phyloP scores from a whole-genome alignment of 345 rosid genomes.

The Citrus mangshanensis region DNA sequence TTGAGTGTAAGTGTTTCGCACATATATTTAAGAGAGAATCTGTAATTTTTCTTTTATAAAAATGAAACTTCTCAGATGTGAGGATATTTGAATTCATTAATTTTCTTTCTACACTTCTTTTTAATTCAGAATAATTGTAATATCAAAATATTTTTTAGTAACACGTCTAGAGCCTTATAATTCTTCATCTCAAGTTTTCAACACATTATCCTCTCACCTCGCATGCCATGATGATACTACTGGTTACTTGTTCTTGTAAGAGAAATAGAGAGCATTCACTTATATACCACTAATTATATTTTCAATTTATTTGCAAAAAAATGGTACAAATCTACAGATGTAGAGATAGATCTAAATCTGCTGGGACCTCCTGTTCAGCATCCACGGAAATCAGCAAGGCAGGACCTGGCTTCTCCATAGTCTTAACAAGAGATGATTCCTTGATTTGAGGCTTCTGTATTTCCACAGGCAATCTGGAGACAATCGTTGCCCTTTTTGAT shows the following conservation, averaged over 20 bases:
- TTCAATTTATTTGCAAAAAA: not conserved
- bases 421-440: slow-evolving; percentile 16
- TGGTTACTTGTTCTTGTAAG: not conserved
- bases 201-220: no score
- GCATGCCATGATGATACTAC: no score
- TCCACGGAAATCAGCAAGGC: not conserved
- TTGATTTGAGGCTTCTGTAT: slow-evolving; percentile 3
- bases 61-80: no score
- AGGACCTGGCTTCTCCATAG: not conserved
- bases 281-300: not conserved
- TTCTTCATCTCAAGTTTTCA: no score
- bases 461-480: not conserved
- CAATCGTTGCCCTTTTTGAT: slow-evolving; percentile 14
- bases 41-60: no score
- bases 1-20: no score
- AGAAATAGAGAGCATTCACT: not conserved
- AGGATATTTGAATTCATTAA: no score
- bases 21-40: no score
- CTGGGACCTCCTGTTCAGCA: slow-evolving; percentile 1
- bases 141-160: no score
- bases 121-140: no score
- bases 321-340: slow-evolving; percentile 22
- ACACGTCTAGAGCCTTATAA: no score
- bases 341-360: slow-evolving; percentile 23
- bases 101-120: no score